These are phyloP conservation scores for Neoboletus subvelutipes DNA, from an alignment of 768 basidiomycete species.

Conservation along the genomic window DNA sequence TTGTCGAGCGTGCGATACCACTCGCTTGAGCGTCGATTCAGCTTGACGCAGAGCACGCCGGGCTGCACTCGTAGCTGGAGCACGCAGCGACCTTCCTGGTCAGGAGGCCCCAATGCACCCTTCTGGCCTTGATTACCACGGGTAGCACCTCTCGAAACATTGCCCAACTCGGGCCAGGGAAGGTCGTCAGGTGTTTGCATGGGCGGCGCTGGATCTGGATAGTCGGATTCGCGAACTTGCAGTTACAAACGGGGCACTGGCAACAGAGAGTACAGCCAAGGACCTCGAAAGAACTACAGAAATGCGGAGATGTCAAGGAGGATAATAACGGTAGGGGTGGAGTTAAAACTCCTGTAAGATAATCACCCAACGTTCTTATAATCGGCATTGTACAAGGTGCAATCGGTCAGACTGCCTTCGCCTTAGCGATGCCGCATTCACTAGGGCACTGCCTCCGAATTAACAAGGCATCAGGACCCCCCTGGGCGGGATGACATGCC, in stretches of 20 bases:
- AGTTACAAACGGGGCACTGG: slow-evolving; percentile 5
- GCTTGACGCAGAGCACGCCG: slow-evolving; percentile 71
- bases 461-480: slow-evolving; percentile 31
- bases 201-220: slow-evolving; percentile 6
- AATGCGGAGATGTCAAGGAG: slow-evolving; percentile 21
- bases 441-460: slow-evolving; percentile 32
- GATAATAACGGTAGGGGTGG: slow-evolving; percentile 33
- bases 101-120: slow-evolving; percentile 68
- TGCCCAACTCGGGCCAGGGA: slow-evolving; percentile 84
- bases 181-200: slow-evolving; percentile 66
- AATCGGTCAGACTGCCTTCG: slow-evolving; percentile 22
- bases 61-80: slow-evolving; percentile 84
- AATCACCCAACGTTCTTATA: slow-evolving; percentile 36
- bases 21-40: slow-evolving; percentile 76
- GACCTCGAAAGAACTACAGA: slow-evolving; percentile 10
- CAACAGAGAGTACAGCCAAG: slow-evolving; percentile 16
- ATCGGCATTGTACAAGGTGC: slow-evolving; percentile 33
- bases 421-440: slow-evolving; percentile 40
- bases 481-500: slow-evolving; percentile 34
- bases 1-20: slow-evolving; percentile 79
- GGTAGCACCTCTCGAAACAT: slow-evolving; percentile 81
- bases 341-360: slow-evolving; percentile 38
- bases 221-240: slow-evolving; percentile 5
- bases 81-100: slow-evolving; percentile 70
- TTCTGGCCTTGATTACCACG: slow-evolving; percentile 86